Percentiles rank a stretch among this genome's conserved stretches.
These are phyloP conservation scores for Lactifluus rugatus DNA, from an alignment of 768 basidiomycete species.

Conservation along the genomic window DNA sequence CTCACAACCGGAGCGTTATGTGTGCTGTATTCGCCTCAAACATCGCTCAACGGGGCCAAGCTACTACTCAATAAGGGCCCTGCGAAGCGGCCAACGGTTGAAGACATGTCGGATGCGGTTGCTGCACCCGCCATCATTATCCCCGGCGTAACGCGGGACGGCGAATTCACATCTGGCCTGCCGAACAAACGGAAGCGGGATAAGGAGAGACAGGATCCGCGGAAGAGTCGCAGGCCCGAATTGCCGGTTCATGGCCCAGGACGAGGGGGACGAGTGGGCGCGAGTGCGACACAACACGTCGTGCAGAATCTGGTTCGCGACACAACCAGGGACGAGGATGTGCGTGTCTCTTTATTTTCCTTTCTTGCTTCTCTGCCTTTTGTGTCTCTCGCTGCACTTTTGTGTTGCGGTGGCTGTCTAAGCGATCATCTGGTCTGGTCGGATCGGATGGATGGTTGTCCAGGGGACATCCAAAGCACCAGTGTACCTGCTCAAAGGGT, in stretches of 20 bases:
- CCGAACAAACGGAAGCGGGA: constrained; percentile 78
- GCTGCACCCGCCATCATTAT: constrained; percentile 84
- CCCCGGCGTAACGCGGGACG: constrained; percentile 81
- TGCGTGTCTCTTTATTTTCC: constrained; percentile 42
- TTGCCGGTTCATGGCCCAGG: constrained; percentile 91
- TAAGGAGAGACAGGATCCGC: constrained; percentile 78
- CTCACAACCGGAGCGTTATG: constrained; percentile 81
- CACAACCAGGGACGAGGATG: constrained; percentile 87
- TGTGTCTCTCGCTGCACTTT: constrained; percentile 14
- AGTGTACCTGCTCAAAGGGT: not conserved
- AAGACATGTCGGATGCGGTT: constrained; percentile 82
- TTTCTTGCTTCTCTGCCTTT: constrained; percentile 12
- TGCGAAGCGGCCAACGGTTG: constrained; percentile 67
- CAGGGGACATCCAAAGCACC: not conserved
- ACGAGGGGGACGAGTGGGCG: constrained; percentile 87
- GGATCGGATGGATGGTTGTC: not conserved
- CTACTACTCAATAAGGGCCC: constrained; percentile 82
- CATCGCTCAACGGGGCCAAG: constrained; percentile 88
- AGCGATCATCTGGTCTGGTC: not conserved
- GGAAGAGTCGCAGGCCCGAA: constrained; percentile 88
- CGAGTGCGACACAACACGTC: constrained; percentile 93
- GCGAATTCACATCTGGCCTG: constrained; percentile 49
- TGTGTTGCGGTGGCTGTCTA: not conserved
- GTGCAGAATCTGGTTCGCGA: constrained; percentile 92
- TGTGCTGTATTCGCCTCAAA: constrained; percentile 86